A percentile compares a stretch with the other conserved stretches of the same genome.
phyloP scores from a whole-genome alignment of 139 green algal genomes.

The Chlamydomonas eustigma region DNA sequence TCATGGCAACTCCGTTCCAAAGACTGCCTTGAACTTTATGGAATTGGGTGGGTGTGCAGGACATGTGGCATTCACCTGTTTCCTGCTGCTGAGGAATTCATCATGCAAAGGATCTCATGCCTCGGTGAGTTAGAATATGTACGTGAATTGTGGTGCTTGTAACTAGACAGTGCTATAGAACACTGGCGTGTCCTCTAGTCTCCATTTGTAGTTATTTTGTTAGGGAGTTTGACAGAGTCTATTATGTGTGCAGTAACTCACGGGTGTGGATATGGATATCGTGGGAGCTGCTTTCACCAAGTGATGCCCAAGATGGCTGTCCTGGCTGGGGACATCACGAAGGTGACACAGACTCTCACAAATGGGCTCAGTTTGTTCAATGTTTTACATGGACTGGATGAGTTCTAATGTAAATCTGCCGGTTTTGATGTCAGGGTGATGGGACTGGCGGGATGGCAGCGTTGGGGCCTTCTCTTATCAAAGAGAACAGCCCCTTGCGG shows the following conservation, averaged over 20 bases:
- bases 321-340: constrained; percentile 9
- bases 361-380: not conserved
- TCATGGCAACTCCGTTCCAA: constrained; percentile 10
- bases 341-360: not conserved
- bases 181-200: no score
- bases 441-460: not conserved
- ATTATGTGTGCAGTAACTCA: not conserved
- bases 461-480: not conserved
- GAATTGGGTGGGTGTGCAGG: constrained; percentile 11
- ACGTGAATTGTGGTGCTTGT: no score
- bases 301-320: constrained; percentile 7
- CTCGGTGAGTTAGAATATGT: no score
- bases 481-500: not conserved
- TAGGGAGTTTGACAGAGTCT: no score
- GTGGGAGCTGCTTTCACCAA: not conserved
- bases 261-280: constrained; percentile 10
- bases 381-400: not conserved
- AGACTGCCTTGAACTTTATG: constrained; percentile 2
- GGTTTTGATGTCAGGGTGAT: no score
- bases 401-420: not conserved
- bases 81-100: not conserved
- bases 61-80: no score
- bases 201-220: no score
- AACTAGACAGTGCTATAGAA: no score
- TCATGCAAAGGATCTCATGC: no score